phyloP scores from a whole-genome alignment of 1,139 yeast species.

The Taphrina betulina region DNA sequence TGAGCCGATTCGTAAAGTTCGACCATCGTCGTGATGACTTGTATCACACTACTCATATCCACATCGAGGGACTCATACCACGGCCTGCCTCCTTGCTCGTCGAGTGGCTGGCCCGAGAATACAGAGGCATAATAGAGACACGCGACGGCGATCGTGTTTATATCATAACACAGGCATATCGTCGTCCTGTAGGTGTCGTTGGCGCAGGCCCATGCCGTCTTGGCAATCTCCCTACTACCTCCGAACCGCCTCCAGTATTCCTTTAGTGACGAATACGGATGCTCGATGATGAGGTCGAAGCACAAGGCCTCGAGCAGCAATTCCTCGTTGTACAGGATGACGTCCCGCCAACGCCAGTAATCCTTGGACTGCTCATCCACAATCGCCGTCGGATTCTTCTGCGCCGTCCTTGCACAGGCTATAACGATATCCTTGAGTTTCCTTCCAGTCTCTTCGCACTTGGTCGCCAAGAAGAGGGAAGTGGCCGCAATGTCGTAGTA shows the following conservation, averaged over 20 bases:
- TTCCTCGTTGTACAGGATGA: slow-evolving; percentile 51
- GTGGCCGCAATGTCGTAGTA: slow-evolving; percentile 53
- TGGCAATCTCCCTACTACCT: slow-evolving; percentile 41
- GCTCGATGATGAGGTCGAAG: slow-evolving; percentile 51
- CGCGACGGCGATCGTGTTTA: slow-evolving; percentile 45
- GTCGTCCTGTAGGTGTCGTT: slow-evolving; percentile 48
- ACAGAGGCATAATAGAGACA: slow-evolving; percentile 46
- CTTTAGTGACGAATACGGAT: slow-evolving; percentile 47
- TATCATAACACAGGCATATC: slow-evolving; percentile 42
- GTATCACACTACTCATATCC: slow-evolving; percentile 39
- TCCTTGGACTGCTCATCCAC: slow-evolving; percentile 53
- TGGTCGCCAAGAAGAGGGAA: slow-evolving; percentile 53
- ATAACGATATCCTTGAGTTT: slow-evolving; percentile 51
- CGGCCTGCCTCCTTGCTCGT: slow-evolving; percentile 37
- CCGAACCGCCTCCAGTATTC: slow-evolving; percentile 41
- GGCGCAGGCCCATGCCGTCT: slow-evolving; percentile 47
- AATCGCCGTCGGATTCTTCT: slow-evolving; percentile 46
- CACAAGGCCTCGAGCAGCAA: slow-evolving; percentile 51
- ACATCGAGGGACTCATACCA: slow-evolving; percentile 43
- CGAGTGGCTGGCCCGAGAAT: slow-evolving; percentile 37
- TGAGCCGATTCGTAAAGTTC: slow-evolving; percentile 41
- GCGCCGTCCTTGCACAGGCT: slow-evolving; percentile 51
- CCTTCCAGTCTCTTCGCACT: slow-evolving; percentile 54
- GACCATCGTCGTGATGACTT: slow-evolving; percentile 42
- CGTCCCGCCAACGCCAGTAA: slow-evolving; percentile 55